phyloP scores from a whole-genome alignment of 139 green algal genomes.

The Coccomyxa sp. region DNA sequence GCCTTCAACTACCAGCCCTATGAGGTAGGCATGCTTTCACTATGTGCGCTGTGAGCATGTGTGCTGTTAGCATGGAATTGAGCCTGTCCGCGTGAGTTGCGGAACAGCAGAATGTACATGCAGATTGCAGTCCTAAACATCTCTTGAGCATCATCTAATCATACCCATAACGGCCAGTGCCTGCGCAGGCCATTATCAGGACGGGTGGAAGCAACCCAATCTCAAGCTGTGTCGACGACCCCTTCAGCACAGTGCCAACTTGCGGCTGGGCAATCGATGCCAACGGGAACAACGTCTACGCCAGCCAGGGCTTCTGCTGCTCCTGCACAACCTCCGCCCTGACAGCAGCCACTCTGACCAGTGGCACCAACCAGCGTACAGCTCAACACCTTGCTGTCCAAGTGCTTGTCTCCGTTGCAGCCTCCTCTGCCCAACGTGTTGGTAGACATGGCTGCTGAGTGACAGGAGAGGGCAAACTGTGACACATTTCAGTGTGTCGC shows the following conservation, averaged over 20 bases:
- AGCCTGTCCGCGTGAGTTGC: neutral
- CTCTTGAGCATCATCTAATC: neutral
- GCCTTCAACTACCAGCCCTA: slow-evolving; percentile 44
- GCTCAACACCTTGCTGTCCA: neutral
- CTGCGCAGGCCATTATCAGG: slow-evolving; percentile 12
- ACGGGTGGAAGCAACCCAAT: slow-evolving; percentile 13
- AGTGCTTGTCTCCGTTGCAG: neutral
- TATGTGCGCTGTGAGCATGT: neutral
- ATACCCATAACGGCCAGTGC: neutral
- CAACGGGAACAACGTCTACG: slow-evolving; percentile 18
- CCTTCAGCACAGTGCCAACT: slow-evolving; percentile 42
- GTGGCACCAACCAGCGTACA: neutral
- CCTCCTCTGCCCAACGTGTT: neutral
- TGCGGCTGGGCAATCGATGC: slow-evolving; percentile 64
- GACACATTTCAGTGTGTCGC: neutral
- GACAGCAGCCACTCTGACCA: slow-evolving; percentile 41
- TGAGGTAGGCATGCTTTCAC: slow-evolving; percentile 20
- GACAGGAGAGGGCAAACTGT: neutral
- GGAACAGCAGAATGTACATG: neutral
- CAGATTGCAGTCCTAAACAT: neutral
- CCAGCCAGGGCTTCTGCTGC: slow-evolving; percentile 84
- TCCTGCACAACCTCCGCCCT: slow-evolving; percentile 43
- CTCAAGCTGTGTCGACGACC: slow-evolving; percentile 34
- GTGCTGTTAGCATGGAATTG: too few relatives aligned
- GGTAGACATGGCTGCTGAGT: neutral